Evolutionary conservation across 2,329 filamentous ascomycete genomes (phyloP).

Genomic region (Malbranchea zuffiana): DNA sequence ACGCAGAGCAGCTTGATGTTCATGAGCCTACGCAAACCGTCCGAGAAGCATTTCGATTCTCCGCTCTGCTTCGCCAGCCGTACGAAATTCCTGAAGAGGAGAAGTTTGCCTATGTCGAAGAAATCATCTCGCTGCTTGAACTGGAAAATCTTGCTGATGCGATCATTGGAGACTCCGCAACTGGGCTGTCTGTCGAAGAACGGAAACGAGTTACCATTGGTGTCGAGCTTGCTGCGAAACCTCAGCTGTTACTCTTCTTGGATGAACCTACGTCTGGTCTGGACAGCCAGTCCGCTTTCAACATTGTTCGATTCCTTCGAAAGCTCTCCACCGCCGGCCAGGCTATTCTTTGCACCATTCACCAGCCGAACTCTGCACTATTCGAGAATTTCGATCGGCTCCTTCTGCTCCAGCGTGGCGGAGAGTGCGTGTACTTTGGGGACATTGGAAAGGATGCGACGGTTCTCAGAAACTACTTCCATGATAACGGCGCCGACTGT

Average conservation of each 20-base stretch:
- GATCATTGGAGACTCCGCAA: conserved; percentile 78
- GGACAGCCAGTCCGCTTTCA: conserved; percentile 87
- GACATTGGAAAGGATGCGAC: conserved; percentile 51
- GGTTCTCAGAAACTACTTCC: conserved; percentile 53
- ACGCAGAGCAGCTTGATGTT: conserved; percentile 72
- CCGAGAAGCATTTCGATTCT: conserved; percentile 77
- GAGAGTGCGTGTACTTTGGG: conserved; percentile 59
- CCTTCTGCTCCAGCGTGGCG: conserved; percentile 53
- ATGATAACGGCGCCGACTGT: conserved; percentile 52
- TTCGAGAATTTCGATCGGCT: conserved; percentile 72
- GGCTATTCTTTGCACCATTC: conserved; percentile 92
- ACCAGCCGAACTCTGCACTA: conserved; percentile 90
- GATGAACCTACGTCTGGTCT: conserved; percentile 93
- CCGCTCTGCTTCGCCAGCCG: conserved; percentile 74
- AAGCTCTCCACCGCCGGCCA: conserved; percentile 83
- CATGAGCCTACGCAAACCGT: conserved; percentile 77
- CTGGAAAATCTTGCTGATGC: conserved; percentile 88
- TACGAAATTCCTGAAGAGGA: conserved; percentile 59
- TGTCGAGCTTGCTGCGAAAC: conserved; percentile 91
- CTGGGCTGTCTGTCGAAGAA: conserved; percentile 54
- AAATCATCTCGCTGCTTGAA: conserved; percentile 80
- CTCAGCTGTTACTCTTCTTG: conserved; percentile 76
- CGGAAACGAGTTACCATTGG: conserved; percentile 80
- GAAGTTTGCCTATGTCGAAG: conserved; percentile 77
- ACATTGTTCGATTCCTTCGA: conserved; percentile 76